Conservation (phyloP, 1,139 yeast genomes). For the Blastobotrys buckinghamii region DNA sequence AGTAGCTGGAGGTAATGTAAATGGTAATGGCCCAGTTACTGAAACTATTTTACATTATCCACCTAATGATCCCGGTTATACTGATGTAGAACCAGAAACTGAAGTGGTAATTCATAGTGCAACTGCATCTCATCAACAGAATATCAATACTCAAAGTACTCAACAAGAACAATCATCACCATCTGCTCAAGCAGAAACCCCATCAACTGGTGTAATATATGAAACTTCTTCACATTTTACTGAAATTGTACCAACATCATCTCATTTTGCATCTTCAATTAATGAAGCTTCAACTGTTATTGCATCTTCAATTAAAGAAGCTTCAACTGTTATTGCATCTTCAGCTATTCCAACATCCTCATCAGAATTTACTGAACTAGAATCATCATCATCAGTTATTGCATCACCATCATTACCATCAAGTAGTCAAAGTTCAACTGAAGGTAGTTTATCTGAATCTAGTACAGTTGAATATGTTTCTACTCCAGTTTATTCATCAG, state of each 20-base stretch:
- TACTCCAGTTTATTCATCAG: neutral
- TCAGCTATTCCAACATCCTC: neutral
- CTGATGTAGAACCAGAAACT: neutral
- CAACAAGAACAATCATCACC: too few species aligned
- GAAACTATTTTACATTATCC: conserved; percentile 3
- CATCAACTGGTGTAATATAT: neutral
- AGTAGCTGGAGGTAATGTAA: neutral
- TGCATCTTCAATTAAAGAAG: neutral
- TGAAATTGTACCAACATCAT: neutral
- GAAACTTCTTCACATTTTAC: neutral
- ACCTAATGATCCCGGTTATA: neutral
- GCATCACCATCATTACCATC: too few species aligned
- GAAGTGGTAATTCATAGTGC: neutral
- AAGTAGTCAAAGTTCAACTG: neutral
- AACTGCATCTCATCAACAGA: too few species aligned
- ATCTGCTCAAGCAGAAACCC: neutral
- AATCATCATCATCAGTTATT: too few species aligned
- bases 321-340: neutral
- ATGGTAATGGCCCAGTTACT: conserved; percentile 3
- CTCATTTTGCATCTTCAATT: neutral
- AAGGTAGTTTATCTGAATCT: neutral
- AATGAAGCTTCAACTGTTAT: neutral
- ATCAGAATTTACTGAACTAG: neutral
- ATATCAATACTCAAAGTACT: too few species aligned
- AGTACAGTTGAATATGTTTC: neutral